A percentile compares a stretch with the other conserved stretches of the same genome.
phyloP scores from a whole-genome alignment of 176 grass and related monocot genomes.

The Aegilops speltoides region DNA sequence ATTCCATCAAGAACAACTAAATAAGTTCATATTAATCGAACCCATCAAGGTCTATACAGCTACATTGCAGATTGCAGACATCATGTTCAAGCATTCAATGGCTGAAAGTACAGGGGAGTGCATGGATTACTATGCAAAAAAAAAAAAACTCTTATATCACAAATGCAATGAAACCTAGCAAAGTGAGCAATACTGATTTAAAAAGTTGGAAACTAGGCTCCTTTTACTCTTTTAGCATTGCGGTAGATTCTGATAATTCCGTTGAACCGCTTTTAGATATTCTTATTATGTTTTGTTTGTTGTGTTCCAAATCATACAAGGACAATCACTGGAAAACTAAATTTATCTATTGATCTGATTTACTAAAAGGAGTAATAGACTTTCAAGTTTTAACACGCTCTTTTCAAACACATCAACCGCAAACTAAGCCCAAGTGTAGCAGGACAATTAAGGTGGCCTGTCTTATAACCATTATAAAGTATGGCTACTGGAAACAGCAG shows the following conservation, averaged over 20 bases:
- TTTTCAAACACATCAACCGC: background rate
- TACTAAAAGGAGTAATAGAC: background rate
- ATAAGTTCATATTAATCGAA: slow-evolving; percentile 13
- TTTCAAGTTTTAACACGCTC: background rate
- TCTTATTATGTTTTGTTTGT: background rate
- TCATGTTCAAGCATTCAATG: background rate
- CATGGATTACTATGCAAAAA: background rate
- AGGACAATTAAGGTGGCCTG: background rate
- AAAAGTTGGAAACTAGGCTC: background rate
- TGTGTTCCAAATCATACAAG: background rate
- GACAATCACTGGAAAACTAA: background rate
- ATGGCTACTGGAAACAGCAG: too few relatives aligned
- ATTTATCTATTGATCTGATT: background rate
- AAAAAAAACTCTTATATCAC: too few relatives aligned
- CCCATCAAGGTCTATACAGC: background rate
- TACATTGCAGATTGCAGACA: background rate
- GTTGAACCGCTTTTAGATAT: background rate
- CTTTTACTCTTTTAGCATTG: background rate
- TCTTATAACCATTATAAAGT: background rate
- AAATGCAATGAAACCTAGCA: background rate
- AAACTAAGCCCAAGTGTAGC: background rate
- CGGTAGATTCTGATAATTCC: background rate
- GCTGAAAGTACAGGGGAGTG: background rate
- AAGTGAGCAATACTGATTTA: slow-evolving; percentile 4
- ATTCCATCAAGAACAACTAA: background rate